phyloP scores from a whole-genome alignment of 192 early-diverging fungal species.

The Obelidium mucronatum region DNA sequence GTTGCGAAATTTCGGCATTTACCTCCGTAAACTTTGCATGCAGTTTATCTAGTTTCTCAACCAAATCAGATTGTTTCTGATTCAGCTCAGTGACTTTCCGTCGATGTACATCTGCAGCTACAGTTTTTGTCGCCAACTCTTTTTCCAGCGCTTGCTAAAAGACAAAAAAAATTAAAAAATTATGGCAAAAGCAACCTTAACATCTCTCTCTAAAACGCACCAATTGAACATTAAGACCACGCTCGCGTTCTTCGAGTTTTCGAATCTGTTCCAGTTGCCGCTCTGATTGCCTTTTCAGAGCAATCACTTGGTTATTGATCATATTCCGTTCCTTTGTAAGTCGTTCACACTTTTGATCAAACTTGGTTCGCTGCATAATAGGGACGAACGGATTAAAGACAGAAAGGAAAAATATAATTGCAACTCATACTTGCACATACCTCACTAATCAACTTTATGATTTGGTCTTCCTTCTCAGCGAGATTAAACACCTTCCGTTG shows the following conservation, averaged over 20 bases:
- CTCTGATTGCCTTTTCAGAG: slow-evolving; percentile 76
- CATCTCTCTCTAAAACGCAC: slow-evolving; percentile 41
- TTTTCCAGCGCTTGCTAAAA: slow-evolving; percentile 64
- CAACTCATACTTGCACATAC: too few relatives aligned
- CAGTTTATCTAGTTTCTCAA: slow-evolving; percentile 66
- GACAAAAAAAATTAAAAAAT: background rate
- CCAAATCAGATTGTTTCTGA: slow-evolving; percentile 64
- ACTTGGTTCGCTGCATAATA: slow-evolving; percentile 77
- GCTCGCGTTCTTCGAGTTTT: slow-evolving; percentile 81
- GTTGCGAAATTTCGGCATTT: too few relatives aligned
- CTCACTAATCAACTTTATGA: slow-evolving; percentile 80
- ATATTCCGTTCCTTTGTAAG: slow-evolving; percentile 76
- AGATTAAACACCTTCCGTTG: slow-evolving; percentile 80
- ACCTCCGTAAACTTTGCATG: slow-evolving; percentile 67
- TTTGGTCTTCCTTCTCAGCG: slow-evolving; percentile 78
- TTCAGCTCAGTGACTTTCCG: slow-evolving; percentile 64
- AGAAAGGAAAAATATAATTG: background rate
- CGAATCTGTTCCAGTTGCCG: slow-evolving; percentile 88
- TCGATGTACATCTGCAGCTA: slow-evolving; percentile 58
- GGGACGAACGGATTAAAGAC: background rate
- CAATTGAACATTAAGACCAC: slow-evolving; percentile 70
- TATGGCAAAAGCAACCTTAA: slow-evolving; percentile 13
- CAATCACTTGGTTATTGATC: slow-evolving; percentile 66
- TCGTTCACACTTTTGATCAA: slow-evolving; percentile 81
- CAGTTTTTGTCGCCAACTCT: slow-evolving; percentile 64